Base-by-base conservation (phyloP, 169 alveolate species). In the Eimeria maxima region DNA sequence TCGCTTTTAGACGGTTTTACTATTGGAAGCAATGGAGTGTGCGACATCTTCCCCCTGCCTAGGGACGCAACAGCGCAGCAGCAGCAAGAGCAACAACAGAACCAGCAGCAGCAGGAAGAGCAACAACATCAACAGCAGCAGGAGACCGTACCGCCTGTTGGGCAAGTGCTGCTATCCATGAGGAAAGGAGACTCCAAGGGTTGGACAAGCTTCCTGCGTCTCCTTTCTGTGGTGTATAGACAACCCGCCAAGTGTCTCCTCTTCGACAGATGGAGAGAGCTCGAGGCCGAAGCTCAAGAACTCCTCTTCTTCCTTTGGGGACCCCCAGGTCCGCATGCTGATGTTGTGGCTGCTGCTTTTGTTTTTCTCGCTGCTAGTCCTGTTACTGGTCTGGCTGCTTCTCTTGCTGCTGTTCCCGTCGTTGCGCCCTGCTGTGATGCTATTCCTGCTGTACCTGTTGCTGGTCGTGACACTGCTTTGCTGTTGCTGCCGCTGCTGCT, bases 251-350 rank as follows among this genome's bases (percentile, higher is more conserved):
- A 50, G 55, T 24, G 27, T 74, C 44, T 74, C 55, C 84, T 29
- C n/a, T 38, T 73, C 33, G 24, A 73, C 20, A 4, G 29, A 10
- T 27, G 38, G 76, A 27, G 38, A 67, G 14, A 27, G 55, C 20
- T 44, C 2, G 65, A 42, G 67, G 89, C 89, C 24, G 67, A 53
- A 8, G 60, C 50, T 42, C 22, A 33, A 33, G 89, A 78, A 60
- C 89, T 78, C 47, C 45, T 78, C 63, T 78, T 13, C 38, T 78
- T 45, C 38, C 33, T 78, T 7, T 78, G 89, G 89, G 89, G 89
- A 53, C 89, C 89, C 33, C 67, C 89, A 20, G 89, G 89, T 78
- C 47, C 0, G 89, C 38, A 67, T 0, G 33, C 38, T 27, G 38
- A 10, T 67, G 3, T 22, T 24, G 27, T 1, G 4, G 27, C 8